Evolutionary conservation across 805 yeast genomes (phyloP).

Genomic region (Hyphopichia homilentoma): DNA sequence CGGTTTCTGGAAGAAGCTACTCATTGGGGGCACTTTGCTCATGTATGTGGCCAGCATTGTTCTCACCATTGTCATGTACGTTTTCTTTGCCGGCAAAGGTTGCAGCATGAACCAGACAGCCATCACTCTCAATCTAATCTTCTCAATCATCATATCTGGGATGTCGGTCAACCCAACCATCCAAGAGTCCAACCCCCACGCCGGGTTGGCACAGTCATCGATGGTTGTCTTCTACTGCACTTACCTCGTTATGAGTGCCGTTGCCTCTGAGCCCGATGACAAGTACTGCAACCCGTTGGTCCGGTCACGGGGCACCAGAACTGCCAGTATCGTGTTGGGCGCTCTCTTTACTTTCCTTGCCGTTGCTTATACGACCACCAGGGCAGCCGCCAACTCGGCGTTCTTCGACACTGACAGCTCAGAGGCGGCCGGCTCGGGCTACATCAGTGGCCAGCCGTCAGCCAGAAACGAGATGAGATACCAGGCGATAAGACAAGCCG

Average conservation of each 20-base stretch:
- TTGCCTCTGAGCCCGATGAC: slow-evolving; percentile 96
- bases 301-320: slow-evolving; percentile 85
- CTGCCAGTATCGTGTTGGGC: slow-evolving; percentile 81
- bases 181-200: slow-evolving; percentile 90
- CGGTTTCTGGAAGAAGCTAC: slow-evolving; percentile 70
- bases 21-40: slow-evolving; percentile 80
- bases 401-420: slow-evolving; percentile 38
- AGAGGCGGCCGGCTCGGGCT: slow-evolving; percentile 40
- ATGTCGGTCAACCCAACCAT: slow-evolving; percentile 77
- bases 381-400: slow-evolving; percentile 77
- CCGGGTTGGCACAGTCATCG: slow-evolving; percentile 94
- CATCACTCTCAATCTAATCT: slow-evolving; percentile 67
- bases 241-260: slow-evolving; percentile 85
- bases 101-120: slow-evolving; percentile 91
- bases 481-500: slow-evolving; percentile 89
- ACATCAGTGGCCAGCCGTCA: slow-evolving; percentile 44
- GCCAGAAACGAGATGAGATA: slow-evolving; percentile 68
- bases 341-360: slow-evolving; percentile 93
- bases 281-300: slow-evolving; percentile 86
- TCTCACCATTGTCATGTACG: slow-evolving; percentile 76
- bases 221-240: slow-evolving; percentile 95
- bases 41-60: slow-evolving; percentile 77
- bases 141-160: slow-evolving; percentile 60
- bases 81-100: slow-evolving; percentile 74
- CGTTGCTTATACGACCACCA: slow-evolving; percentile 92